These are phyloP conservation scores for Pisolithus orientalis DNA, from an alignment of 768 basidiomycete species.

Conservation along the genomic window DNA sequence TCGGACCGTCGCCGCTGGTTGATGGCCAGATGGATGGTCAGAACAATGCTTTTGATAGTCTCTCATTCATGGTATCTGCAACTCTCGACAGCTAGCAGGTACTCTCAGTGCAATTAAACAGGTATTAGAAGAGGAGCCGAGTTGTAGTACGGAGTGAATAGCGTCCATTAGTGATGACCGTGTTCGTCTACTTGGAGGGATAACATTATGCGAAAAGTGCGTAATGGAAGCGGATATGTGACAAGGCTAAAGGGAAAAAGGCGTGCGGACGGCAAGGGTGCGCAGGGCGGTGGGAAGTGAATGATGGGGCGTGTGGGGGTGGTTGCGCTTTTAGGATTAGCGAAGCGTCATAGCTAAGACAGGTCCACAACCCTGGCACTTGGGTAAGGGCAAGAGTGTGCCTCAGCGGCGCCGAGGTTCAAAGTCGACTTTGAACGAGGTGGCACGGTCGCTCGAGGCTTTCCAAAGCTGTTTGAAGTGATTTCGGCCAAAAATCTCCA, in stretches of 20 bases:
- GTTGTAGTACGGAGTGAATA: constrained; percentile 26
- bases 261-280: constrained; percentile 22
- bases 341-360: constrained; percentile 12
- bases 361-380: constrained; percentile 10
- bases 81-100: constrained; percentile 9
- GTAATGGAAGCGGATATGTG: constrained; percentile 35
- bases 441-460: constrained; percentile 65
- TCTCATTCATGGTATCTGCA: too few relatives aligned
- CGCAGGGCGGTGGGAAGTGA: constrained; percentile 12
- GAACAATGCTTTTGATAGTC: too few relatives aligned
- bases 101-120: constrained; percentile 16
- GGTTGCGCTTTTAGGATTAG: constrained; percentile 6
- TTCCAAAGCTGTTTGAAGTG: constrained; percentile 69
- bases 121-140: constrained; percentile 23
- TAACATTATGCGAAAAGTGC: constrained; percentile 28
- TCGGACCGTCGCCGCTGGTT: too few relatives aligned
- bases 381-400: constrained; percentile 7
- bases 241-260: constrained; percentile 26
- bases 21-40: too few relatives aligned
- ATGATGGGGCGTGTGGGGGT: constrained; percentile 3
- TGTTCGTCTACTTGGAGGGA: constrained; percentile 22
- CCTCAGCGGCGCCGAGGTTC: constrained; percentile 35
- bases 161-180: constrained; percentile 24
- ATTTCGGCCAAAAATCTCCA: constrained; percentile 65
- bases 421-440: constrained; percentile 71